Base-by-base conservation (phyloP, 164 flowering plant genomes). In the Umbilicus rupestris region DNA sequence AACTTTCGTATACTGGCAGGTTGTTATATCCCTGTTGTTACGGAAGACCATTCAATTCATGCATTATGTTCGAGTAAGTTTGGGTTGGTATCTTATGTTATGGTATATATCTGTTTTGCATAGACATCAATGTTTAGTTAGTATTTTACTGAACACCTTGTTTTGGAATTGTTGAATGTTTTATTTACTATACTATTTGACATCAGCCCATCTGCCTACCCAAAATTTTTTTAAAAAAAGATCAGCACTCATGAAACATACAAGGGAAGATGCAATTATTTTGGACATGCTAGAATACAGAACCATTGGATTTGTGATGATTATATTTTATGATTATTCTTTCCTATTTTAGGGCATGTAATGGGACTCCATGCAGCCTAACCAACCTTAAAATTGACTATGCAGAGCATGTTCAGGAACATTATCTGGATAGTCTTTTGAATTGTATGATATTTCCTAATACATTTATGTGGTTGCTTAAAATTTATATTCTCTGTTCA, bases 11-110 rank as follows among this genome's bases (percentile, higher is more conserved):
- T 78, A 3, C 62, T 82, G 24, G 65, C 75, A 92, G 98, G 98
- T 92, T 76, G 98, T 90, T 39, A 79, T 87, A 71, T 90, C 87
- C 76, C 76, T 92, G 64, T 70, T 92, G 80, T 55, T 84, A 77
- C 85, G 96, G 74, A 92, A 92, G 81, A 87, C 96, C 35, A 78
- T 78, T 66, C 82, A 87, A 26, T 78, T 92, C 39, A 84, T 92
- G 98, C 80, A 74, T 35, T 92, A 77, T 72, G 76, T 92, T 69
- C 89, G 78, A 74, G 98, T 92, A 82, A 88, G 89, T 81, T 62
- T 4, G 17, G 29, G 0, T 28, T 10, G 39, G 44, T 59, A 9
- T 35, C 11, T 22, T 20, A 3, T 52, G 28, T 7, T 24, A 52
- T 52, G 58, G 24, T 24, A 6, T 9, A 24, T 22, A 24, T 20